A percentile compares a stretch with the other conserved stretches of the same genome.
Conservation (phyloP, 2,329 filamentous ascomycete genomes). For the Arthrobotrys iridis region DNA sequence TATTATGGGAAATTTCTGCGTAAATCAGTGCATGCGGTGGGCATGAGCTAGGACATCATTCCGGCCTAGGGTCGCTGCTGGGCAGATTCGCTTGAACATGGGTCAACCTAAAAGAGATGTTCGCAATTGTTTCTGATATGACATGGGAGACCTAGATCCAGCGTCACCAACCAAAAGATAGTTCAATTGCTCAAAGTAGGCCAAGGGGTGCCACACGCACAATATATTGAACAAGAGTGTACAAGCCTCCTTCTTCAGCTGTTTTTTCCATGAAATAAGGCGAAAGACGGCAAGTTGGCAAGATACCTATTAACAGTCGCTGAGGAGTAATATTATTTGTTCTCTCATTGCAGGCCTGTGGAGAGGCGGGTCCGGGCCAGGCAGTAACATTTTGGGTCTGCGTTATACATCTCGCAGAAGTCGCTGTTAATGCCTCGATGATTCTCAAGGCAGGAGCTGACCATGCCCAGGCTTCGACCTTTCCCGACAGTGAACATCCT, state of each 20-base stretch:
- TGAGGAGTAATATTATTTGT: slow-evolving; percentile 15
- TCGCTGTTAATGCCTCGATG: slow-evolving; percentile 26
- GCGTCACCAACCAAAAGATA: slow-evolving; percentile 42
- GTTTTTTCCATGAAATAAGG: slow-evolving; percentile 45
- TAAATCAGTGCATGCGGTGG: slow-evolving; percentile 44
- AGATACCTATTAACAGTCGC: slow-evolving; percentile 9
- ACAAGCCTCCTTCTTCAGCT: slow-evolving; percentile 48
- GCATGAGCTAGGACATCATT: slow-evolving; percentile 54
- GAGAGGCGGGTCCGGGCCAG: slow-evolving; percentile 31
- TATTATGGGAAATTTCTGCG: slow-evolving; percentile 53
- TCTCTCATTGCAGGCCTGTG: slow-evolving; percentile 30
- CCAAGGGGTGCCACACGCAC: slow-evolving; percentile 49
- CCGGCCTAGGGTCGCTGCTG: slow-evolving; percentile 47
- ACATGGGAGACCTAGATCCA: slow-evolving; percentile 53
- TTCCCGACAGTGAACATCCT: slow-evolving; percentile 43
- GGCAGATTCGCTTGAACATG: slow-evolving; percentile 53
- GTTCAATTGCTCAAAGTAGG: slow-evolving; percentile 35
- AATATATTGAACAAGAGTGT: slow-evolving; percentile 40
- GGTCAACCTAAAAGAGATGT: slow-evolving; percentile 54
- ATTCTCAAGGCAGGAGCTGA: slow-evolving; percentile 47
- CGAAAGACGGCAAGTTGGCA: slow-evolving; percentile 39
- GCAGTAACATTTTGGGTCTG: slow-evolving; percentile 38
- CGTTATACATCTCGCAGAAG: slow-evolving; percentile 7
- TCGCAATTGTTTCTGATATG: slow-evolving; percentile 54
- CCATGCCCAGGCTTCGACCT: slow-evolving; percentile 16